Conservation (phyloP, 148 eudicot species). For the Rheum nobile region DNA sequence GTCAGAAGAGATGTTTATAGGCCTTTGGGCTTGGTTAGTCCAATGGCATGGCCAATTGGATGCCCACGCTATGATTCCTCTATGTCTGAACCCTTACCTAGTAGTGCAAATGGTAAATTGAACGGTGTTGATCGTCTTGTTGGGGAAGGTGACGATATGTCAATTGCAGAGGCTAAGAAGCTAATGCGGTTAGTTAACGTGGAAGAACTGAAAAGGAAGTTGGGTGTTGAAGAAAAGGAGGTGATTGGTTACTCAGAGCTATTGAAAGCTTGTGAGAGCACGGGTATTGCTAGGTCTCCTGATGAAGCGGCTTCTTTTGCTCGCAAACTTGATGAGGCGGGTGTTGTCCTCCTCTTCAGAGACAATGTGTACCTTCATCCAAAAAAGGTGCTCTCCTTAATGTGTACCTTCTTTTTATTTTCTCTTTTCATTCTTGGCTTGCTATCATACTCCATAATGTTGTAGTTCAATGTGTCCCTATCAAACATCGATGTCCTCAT, state of each 20-base stretch:
- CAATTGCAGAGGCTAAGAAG: conserved; percentile 58
- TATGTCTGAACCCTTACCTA: not conserved
- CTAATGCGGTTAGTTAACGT: conserved; percentile 78
- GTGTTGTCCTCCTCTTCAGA: conserved; percentile 67
- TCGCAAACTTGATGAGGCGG: conserved; percentile 71
- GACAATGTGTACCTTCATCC: conserved; percentile 91
- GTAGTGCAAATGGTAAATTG: not conserved
- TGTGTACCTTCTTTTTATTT: conserved; percentile 52
- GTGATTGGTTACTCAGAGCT: conserved; percentile 56
- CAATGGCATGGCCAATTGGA: not conserved
- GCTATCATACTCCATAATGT: not conserved
- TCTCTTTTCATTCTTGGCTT: not conserved
- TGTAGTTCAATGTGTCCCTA: too few relatives aligned
- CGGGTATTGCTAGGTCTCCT: conserved; percentile 54
- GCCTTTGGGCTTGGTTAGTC: not conserved
- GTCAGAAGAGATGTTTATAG: not conserved
- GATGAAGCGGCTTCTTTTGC: conserved; percentile 61
- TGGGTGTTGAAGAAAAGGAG: conserved; percentile 57
- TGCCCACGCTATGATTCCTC: conserved; percentile 1
- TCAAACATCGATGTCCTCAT: too few relatives aligned
- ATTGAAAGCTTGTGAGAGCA: conserved; percentile 42
- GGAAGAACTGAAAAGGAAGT: conserved; percentile 59
- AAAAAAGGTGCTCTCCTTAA: conserved; percentile 55
- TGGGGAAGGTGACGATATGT: conserved; percentile 17
- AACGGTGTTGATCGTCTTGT: not conserved